Evolutionary conservation across 179 eudicot species (phyloP).

Genomic region (Nepenthes alata): DNA sequence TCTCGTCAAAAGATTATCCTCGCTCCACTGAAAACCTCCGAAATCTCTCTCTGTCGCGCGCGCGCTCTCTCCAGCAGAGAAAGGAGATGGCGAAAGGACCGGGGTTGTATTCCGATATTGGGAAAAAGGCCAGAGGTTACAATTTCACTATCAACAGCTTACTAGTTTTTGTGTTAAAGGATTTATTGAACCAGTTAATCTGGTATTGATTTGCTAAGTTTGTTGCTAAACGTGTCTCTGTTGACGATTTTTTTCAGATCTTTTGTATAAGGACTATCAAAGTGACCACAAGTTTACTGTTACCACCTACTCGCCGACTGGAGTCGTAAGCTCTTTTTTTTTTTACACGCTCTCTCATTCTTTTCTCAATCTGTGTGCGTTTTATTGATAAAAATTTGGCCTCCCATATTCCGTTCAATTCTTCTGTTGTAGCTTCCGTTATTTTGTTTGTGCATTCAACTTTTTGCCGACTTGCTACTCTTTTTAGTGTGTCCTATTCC

Average conservation of each 20-base stretch:
- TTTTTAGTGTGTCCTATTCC: no score
- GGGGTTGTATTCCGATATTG: slow-evolving; percentile 45
- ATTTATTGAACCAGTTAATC: neutral
- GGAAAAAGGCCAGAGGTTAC: slow-evolving; percentile 43
- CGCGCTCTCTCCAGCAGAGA: slow-evolving; percentile 1
- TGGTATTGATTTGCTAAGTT: neutral
- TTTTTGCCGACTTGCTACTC: no score
- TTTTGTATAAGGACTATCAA: slow-evolving; percentile 11
- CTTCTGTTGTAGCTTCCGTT: no score
- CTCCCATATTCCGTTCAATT: no score
- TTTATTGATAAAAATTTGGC: no score
- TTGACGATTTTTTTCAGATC: slow-evolving; percentile 10
- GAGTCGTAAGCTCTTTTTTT: slow-evolving; percentile 7
- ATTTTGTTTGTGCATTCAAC: no score
- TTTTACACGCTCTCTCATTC: neutral
- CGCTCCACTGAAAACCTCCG: neutral
- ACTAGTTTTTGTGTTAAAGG: neutral
- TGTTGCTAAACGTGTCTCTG: neutral
- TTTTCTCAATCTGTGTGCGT: no score
- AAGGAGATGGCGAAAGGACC: slow-evolving; percentile 44
- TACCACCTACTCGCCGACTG: slow-evolving; percentile 8
- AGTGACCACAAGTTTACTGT: slow-evolving; percentile 16
- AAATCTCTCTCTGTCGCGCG: slow-evolving; percentile 5
- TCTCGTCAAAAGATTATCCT: no score
- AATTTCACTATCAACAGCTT: neutral